These are phyloP conservation scores for Penicillium sp. DNA, from an alignment of 2,329 filamentous ascomycete species.

Conservation along the genomic window DNA sequence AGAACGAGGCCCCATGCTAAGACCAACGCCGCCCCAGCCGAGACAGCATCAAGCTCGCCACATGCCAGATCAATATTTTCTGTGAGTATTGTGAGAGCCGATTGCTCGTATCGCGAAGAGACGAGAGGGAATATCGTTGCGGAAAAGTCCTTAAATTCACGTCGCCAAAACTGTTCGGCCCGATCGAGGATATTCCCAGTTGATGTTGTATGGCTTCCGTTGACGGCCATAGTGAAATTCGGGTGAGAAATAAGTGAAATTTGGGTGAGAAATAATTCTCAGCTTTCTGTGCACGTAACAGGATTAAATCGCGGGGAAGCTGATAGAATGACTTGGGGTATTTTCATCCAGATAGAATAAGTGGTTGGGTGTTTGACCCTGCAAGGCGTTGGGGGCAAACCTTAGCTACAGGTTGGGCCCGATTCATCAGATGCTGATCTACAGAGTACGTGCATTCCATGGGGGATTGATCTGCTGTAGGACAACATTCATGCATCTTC, in stretches of 20 bases:
- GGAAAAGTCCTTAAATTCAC: background rate
- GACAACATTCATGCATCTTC: background rate
- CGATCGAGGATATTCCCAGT: background rate
- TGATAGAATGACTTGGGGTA: background rate
- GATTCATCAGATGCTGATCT: background rate
- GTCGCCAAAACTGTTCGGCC: background rate
- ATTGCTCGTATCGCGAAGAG: background rate
- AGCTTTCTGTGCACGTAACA: background rate
- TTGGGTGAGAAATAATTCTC: background rate
- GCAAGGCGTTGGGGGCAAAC: background rate
- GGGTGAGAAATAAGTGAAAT: background rate
- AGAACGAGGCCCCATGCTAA: background rate
- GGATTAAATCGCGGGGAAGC: background rate
- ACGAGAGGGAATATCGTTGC: background rate
- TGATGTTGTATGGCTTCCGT: background rate
- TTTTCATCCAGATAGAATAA: background rate
- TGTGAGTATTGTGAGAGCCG: background rate
- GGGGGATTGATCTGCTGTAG: background rate
- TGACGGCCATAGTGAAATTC: background rate
- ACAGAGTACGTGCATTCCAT: background rate
- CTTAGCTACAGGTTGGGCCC: background rate
- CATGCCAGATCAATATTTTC: background rate
- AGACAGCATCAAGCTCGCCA: background rate
- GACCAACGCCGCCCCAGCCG: background rate
- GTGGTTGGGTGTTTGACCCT: background rate